Evolutionary conservation across 1,284 basidiomycete genomes (phyloP).

Genomic region (Irpex sp.): DNA sequence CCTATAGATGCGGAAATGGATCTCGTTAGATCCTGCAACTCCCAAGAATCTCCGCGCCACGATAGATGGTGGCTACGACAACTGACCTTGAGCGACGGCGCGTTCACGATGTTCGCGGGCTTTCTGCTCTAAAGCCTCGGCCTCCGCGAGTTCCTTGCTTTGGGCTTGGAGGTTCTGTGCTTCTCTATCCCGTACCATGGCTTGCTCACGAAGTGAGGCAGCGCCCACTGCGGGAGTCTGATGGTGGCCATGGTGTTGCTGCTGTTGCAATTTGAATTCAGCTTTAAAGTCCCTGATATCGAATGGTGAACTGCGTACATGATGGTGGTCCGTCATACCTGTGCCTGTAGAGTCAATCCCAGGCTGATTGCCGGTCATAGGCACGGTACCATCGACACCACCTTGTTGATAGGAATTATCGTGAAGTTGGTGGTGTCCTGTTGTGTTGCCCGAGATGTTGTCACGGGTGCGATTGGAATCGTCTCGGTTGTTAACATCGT

Average conservation of each 20-base stretch:
- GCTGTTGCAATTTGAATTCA: not conserved
- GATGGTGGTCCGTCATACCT: not conserved
- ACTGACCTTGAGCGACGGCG: conserved; percentile 16
- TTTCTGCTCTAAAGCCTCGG: conserved; percentile 17
- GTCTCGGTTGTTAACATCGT: not conserved
- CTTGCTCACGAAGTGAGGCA: conserved; percentile 15
- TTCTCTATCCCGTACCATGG: conserved; percentile 10
- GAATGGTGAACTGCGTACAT: not conserved
- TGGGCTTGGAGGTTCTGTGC: conserved; percentile 13
- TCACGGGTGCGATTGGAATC: not conserved
- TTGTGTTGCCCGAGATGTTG: not conserved
- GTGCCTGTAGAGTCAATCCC: not conserved
- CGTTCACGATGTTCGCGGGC: conserved; percentile 17
- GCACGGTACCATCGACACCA: not conserved
- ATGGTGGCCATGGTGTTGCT: not conserved
- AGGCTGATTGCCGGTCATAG: not conserved
- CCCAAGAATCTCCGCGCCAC: not conserved
- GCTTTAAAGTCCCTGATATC: not conserved
- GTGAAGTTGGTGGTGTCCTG: not conserved
- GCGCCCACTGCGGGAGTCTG: conserved; percentile 7
- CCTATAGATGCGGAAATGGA: conserved; percentile 2
- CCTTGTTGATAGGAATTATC: not conserved
- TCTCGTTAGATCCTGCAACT: not conserved
- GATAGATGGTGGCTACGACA: not conserved
- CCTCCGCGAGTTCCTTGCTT: conserved; percentile 16